Conservation (phyloP, 495 filamentous ascomycete genomes). For the Trichodelitschia bisporula region DNA sequence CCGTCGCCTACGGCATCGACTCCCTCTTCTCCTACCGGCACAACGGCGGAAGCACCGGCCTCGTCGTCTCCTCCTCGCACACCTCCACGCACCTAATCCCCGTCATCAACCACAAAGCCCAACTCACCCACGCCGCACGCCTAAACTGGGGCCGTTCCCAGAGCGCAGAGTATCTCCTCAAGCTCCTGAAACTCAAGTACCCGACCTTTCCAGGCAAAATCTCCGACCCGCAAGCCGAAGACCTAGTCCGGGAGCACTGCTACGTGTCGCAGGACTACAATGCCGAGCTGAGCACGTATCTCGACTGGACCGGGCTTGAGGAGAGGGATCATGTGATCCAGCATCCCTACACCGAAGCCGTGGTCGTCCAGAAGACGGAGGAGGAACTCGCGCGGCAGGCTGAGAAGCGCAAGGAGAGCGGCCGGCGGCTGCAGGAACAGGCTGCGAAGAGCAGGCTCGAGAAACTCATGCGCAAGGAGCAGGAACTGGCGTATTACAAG, state of each 20-base stretch:
- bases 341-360: constrained; percentile 76
- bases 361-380: constrained; percentile 68
- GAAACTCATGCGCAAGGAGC: constrained; percentile 81
- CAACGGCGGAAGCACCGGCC: constrained; percentile 67
- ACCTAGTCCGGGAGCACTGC: constrained; percentile 70
- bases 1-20: constrained; percentile 81
- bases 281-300: constrained; percentile 39
- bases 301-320: constrained; percentile 76
- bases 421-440: constrained; percentile 76
- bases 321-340: constrained; percentile 74
- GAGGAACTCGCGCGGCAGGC: constrained; percentile 75
- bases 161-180: constrained; percentile 67
- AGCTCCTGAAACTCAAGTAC: constrained; percentile 82
- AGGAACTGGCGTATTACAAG: constrained; percentile 85
- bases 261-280: constrained; percentile 71
- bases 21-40: constrained; percentile 85
- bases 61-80: constrained; percentile 78
- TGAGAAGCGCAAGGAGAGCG: constrained; percentile 81
- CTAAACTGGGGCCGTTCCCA: constrained; percentile 91
- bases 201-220: constrained; percentile 67
- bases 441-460: constrained; percentile 91
- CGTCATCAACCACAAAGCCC: constrained; percentile 58
- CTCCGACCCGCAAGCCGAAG: constrained; percentile 61
- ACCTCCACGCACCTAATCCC: constrained; percentile 92
- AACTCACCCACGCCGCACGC: constrained; percentile 60